A percentile compares a stretch with the other conserved stretches of the same genome.
Conservation (phyloP, 2,329 filamentous ascomycete genomes). For the Fusarium nisikadoi region DNA sequence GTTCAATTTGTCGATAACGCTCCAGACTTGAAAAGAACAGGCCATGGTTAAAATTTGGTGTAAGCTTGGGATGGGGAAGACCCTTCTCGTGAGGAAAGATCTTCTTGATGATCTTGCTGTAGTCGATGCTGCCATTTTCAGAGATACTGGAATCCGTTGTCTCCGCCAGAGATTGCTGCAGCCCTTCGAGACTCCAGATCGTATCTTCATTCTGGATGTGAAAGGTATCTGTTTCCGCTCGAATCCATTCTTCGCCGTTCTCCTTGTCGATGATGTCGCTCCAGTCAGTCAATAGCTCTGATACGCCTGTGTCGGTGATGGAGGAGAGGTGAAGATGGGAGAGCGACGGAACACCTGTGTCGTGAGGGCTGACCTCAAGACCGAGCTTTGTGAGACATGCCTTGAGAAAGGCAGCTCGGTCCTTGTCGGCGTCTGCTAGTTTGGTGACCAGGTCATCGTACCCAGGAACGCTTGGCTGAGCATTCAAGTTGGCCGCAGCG, state of each 20-base stretch:
- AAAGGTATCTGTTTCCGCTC: conserved; percentile 85
- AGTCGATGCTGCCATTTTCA: conserved; percentile 72
- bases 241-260: conserved; percentile 76
- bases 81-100: conserved; percentile 77
- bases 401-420: conserved; percentile 79
- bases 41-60: conserved; percentile 87
- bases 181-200: conserved; percentile 65
- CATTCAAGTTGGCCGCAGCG: conserved; percentile 79
- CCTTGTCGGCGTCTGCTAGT: conserved; percentile 74
- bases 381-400: conserved; percentile 83
- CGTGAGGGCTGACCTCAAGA: conserved; percentile 78
- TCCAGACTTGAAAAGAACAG: conserved; percentile 79
- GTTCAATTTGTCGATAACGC: conserved; percentile 68
- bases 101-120: conserved; percentile 76
- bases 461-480: conserved; percentile 71
- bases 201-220: conserved; percentile 75
- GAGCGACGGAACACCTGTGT: conserved; percentile 77
- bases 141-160: conserved; percentile 44
- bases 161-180: conserved; percentile 63
- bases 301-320: conserved; percentile 70
- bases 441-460: conserved; percentile 77
- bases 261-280: conserved; percentile 74
- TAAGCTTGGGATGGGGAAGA: conserved; percentile 76
- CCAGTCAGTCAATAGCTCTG: conserved; percentile 73
- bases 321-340: conserved; percentile 87